Percentiles rank a stretch among this genome's conserved stretches.
Conservation (phyloP, 306 rosid genomes). For the Rosa lucieae region DNA sequence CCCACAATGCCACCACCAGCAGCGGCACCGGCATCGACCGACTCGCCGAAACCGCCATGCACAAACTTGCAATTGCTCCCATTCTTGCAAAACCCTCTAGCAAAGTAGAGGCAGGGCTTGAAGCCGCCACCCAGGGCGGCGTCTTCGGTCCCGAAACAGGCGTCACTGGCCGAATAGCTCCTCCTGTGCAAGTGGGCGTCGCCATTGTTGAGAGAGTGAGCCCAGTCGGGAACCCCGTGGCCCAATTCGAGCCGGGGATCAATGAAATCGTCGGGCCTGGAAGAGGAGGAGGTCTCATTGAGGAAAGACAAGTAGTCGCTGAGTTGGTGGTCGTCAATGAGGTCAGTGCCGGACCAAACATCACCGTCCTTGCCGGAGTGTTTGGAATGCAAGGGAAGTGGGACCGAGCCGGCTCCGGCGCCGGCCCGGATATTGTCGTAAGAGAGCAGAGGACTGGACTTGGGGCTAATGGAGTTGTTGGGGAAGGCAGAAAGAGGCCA, state of each 20-base stretch:
- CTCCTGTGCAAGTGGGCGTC: constrained; percentile 71
- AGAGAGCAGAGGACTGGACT: constrained; percentile 59
- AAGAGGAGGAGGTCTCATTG: constrained; percentile 49
- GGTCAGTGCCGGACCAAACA: constrained; percentile 34
- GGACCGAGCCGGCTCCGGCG: constrained; percentile 35
- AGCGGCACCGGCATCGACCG: constrained; percentile 33
- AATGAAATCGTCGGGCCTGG: constrained; percentile 55
- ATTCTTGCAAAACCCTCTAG: constrained; percentile 90
- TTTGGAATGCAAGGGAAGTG: constrained; percentile 34
- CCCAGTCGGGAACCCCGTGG: constrained; percentile 57
- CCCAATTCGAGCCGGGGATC: constrained; percentile 58
- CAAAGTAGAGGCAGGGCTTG: constrained; percentile 88
- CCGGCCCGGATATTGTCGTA: constrained; percentile 55
- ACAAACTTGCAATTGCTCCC: constrained; percentile 81
- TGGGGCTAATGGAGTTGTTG: constrained; percentile 73
- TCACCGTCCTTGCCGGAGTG: constrained; percentile 46
- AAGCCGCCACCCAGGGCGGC: constrained; percentile 52
- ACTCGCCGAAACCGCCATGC: constrained; percentile 64
- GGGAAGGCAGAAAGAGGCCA: constrained; percentile 57
- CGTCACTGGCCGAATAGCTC: constrained; percentile 86
- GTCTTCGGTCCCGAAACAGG: constrained; percentile 67
- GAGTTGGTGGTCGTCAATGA: constrained; percentile 70
- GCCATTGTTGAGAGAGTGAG: constrained; percentile 52
- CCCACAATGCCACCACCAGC: constrained; percentile 50
- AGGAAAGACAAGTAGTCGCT: constrained; percentile 74